Evolutionary conservation across 768 basidiomycete genomes (phyloP).

Genomic region (Mrakia frigida): DNA sequence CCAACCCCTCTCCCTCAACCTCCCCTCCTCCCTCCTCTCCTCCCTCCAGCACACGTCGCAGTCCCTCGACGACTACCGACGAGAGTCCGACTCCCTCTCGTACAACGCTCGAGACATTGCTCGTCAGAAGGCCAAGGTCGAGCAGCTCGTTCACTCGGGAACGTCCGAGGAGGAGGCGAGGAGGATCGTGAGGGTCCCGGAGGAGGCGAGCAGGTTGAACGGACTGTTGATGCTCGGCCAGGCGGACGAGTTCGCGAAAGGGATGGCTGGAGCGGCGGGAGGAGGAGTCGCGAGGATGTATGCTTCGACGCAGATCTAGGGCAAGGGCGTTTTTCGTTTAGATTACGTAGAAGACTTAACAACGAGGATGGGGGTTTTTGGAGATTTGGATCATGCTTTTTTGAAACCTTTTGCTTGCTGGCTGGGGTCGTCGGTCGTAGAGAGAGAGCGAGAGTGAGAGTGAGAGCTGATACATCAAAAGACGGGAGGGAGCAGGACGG

Average conservation of each 20-base stretch:
- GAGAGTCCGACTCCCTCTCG: slow-evolving; percentile 31
- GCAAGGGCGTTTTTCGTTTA: too few species aligned
- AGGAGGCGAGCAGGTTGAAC: slow-evolving; percentile 21
- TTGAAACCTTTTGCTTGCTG: too few species aligned
- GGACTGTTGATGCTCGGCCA: slow-evolving; percentile 27
- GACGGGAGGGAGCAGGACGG: too few species aligned
- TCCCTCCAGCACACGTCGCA: slow-evolving; percentile 25
- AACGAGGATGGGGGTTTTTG: too few species aligned
- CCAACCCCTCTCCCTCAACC: slow-evolving; percentile 22
- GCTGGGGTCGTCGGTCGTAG: too few species aligned
- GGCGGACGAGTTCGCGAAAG: slow-evolving; percentile 31
- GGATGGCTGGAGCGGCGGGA: slow-evolving; percentile 21
- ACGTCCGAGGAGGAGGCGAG: slow-evolving; percentile 27
- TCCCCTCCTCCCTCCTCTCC: slow-evolving; percentile 27
- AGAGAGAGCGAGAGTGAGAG: not conserved
- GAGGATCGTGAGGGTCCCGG: slow-evolving; percentile 28
- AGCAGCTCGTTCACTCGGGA: slow-evolving; percentile 24
- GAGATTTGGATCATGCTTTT: too few species aligned
- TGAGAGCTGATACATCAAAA: not conserved
- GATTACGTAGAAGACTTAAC: too few species aligned
- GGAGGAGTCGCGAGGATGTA: slow-evolving; percentile 31
- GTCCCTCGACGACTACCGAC: slow-evolving; percentile 31
- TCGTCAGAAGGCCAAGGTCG: slow-evolving; percentile 29
- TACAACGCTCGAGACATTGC: slow-evolving; percentile 34
- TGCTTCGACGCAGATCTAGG: slow-evolving; percentile 16